These are phyloP conservation scores for Hypoxylon sp. DNA, from an alignment of 2,329 filamentous ascomycete species.

Conservation along the genomic window DNA sequence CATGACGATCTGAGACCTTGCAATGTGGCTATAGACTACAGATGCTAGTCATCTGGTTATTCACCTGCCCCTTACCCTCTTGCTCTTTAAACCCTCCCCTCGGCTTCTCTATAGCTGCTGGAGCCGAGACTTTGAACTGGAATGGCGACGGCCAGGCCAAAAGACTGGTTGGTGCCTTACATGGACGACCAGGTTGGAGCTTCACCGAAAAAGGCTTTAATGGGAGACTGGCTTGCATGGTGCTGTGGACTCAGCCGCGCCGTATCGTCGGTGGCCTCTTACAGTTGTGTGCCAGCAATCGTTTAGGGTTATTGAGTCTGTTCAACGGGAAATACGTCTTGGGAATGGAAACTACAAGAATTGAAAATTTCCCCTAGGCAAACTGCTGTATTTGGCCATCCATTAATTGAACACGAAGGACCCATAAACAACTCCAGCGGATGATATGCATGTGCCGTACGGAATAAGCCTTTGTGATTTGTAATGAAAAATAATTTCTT, in stretches of 20 bases:
- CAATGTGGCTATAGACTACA: conserved; percentile 12
- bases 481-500: neutral
- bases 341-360: neutral
- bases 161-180: neutral
- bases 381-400: neutral
- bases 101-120: neutral
- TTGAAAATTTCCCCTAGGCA: neutral
- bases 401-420: neutral
- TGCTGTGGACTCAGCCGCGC: neutral
- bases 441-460: neutral
- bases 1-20: conserved; percentile 25
- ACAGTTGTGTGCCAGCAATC: neutral
- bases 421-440: too few species aligned
- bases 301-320: neutral
- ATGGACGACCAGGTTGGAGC: neutral
- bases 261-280: neutral
- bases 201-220: neutral
- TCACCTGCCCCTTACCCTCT: neutral
- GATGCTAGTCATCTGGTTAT: conserved; percentile 19
- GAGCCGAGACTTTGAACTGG: neutral
- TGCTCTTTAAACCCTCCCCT: conserved; percentile 2
- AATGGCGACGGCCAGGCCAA: neutral
- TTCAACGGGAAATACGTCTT: neutral
- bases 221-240: conserved; percentile 1
- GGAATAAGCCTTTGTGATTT: neutral